phyloP scores from a whole-genome alignment of 208 protist species.

The Tritrichomonas foetus region DNA sequence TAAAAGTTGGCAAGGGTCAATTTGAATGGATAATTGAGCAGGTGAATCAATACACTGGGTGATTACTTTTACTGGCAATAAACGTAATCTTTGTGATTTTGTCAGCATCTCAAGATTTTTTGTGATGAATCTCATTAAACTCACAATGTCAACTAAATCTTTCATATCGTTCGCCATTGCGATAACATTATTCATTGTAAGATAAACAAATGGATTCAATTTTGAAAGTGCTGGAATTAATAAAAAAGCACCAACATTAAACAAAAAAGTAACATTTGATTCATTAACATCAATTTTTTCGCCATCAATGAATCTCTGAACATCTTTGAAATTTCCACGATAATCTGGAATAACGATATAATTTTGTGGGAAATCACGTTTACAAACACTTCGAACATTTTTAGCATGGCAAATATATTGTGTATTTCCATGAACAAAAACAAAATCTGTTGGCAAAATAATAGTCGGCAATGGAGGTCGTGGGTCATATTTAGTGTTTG shows the following conservation, averaged over 20 bases:
- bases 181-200: not conserved
- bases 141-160: not conserved
- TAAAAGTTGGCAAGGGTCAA: not conserved
- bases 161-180: not conserved
- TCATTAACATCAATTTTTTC: not conserved
- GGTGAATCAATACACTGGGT: not conserved
- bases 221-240: not conserved
- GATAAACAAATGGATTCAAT: not conserved
- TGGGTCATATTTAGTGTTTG: not conserved
- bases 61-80: not conserved
- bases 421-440: not conserved
- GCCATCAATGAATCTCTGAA: not conserved
- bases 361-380: not conserved
- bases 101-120: not conserved
- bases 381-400: not conserved
- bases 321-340: not conserved
- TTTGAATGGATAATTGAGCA: not conserved
- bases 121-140: not conserved
- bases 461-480: not conserved
- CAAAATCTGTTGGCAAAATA: not conserved
- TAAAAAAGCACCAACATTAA: not conserved
- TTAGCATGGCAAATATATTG: not conserved
- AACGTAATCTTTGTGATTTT: not conserved
- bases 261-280: not conserved
- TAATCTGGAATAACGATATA: not conserved